Base-by-base conservation (phyloP, 345 rosid genomes). In the Citrus maxima region DNA sequence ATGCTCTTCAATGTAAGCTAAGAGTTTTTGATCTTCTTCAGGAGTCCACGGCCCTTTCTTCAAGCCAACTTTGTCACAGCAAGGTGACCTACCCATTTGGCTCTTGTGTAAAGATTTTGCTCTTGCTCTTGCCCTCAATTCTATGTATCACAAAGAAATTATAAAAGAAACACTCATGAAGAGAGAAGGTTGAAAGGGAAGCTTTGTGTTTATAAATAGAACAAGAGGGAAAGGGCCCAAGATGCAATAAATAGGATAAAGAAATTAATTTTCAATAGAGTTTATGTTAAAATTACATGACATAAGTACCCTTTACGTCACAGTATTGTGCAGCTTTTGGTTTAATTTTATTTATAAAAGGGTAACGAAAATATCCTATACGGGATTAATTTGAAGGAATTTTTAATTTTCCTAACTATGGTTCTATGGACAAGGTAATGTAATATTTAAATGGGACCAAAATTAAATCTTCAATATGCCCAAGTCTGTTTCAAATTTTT, bases 21-120 rank as follows among this genome's bases (percentile, higher is more conserved):
- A 79, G 81, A 95, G 98, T 75, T 95, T 95, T 78, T 93, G 97
- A 82, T 95, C 98, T 80, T 93, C 98, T 84, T 93, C 98, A 18
- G 92, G 95, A 40, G 97, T 95, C 98, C 98, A 95, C 28, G 98
- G 98, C 25, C 98, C 98, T 91, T 91, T 95, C 92, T 95, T 95
- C 79, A 95, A 79, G 2, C 97, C 98, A 2, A 87, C 89, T 83
- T 95, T 93, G 74, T 95, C 97, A 72, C 98, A 92, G 79, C 97
- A 89, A 4, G 97, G 94, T 2, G 94, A 88, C 80, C 97, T 76
- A 10, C 91, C 97, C 97, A 90, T 92, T 83, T 56, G 83, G 82
- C 72, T 78, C 7, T 69, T 7, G 18, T 8, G 27, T 12, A 1
- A 66, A 34, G 46, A 8, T 74, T 49, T 46, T 19, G 59, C 77